These are phyloP conservation scores for Solanum microdontum DNA, from an alignment of 257 asterid species.

Conservation along the genomic window DNA sequence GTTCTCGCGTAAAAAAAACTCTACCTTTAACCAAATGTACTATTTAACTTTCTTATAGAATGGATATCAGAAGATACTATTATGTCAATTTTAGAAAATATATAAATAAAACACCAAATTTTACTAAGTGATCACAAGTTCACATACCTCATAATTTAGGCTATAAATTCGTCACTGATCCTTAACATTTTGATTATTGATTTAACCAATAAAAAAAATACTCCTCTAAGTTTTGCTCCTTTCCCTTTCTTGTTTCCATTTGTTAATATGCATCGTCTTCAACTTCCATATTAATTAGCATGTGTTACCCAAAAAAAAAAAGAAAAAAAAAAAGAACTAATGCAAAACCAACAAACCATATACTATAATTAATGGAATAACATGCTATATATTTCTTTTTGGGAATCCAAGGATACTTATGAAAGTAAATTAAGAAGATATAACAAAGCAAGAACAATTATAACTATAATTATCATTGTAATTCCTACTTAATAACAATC, in stretches of 20 bases:
- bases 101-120: no score
- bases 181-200: neutral
- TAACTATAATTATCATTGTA: no score
- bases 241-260: neutral
- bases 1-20: accelerated
- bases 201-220: neutral
- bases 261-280: neutral
- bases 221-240: neutral
- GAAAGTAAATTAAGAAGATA: neutral
- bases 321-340: no score
- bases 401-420: neutral
- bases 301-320: neutral
- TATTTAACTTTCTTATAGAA: neutral
- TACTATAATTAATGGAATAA: neutral
- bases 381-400: neutral
- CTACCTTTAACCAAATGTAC: neutral
- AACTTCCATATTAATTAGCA: neutral
- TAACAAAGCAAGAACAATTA: no score
- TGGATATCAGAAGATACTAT: neutral
- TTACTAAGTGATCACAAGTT: no score
- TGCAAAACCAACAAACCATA: neutral
- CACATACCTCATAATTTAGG: neutral
- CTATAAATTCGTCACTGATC: no score
- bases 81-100: no score
- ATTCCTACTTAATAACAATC: no score